Percentiles rank a stretch among this genome's conserved stretches.
phyloP scores from a whole-genome alignment of 352 stramenopile genomes.

The Phytophthora megakarya region DNA sequence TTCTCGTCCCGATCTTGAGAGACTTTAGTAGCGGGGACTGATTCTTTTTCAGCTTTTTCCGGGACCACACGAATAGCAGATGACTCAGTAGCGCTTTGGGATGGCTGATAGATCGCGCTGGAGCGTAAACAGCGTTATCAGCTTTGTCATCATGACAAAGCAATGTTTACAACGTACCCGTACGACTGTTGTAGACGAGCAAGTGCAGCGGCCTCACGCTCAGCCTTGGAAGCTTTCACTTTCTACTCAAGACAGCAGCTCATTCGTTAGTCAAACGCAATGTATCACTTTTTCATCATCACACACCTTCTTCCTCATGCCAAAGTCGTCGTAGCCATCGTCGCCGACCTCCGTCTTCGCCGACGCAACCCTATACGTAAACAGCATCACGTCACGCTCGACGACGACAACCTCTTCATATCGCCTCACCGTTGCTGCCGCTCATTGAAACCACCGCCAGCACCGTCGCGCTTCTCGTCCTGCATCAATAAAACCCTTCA shows the following conservation, averaged over 20 bases:
- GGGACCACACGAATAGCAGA: background rate
- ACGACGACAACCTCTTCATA: background rate
- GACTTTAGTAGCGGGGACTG: background rate
- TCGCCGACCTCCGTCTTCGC: slow-evolving; percentile 80
- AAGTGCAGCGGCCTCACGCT: slow-evolving; percentile 82
- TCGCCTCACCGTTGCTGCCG: slow-evolving; percentile 70
- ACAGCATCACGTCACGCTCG: slow-evolving; percentile 3
- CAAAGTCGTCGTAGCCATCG: slow-evolving; percentile 90
- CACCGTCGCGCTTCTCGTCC: slow-evolving; percentile 82
- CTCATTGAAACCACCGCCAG: slow-evolving; percentile 85
- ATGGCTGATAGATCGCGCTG: slow-evolving; percentile 58
- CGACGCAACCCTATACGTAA: slow-evolving; percentile 55
- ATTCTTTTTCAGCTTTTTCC: slow-evolving; percentile 10
- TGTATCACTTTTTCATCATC: background rate
- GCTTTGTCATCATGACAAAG: background rate
- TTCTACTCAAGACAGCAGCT: slow-evolving; percentile 36
- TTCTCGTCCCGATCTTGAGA: slow-evolving; percentile 15
- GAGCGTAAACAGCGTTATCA: slow-evolving; percentile 7
- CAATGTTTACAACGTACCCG: slow-evolving; percentile 39
- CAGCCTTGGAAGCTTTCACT: slow-evolving; percentile 71
- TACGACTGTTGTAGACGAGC: slow-evolving; percentile 83
- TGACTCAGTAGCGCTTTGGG: slow-evolving; percentile 22
- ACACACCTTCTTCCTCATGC: slow-evolving; percentile 79
- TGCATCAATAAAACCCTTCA: slow-evolving; percentile 26
- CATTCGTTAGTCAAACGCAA: background rate